These are phyloP conservation scores for Torrubiella hemipterigena DNA, from an alignment of 2,329 filamentous ascomycete genomes.

Conservation along the genomic window DNA sequence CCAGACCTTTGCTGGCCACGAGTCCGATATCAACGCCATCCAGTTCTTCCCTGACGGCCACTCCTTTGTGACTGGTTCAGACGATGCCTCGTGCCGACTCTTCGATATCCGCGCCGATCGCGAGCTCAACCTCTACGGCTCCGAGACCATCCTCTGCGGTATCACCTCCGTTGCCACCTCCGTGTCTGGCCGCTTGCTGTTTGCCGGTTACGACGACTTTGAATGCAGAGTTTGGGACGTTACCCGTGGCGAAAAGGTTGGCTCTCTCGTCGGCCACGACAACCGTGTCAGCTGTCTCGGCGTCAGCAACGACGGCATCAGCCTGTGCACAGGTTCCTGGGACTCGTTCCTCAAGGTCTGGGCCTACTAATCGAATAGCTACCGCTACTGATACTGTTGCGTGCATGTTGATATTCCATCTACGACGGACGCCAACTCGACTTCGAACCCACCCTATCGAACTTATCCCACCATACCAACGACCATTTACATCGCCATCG, in stretches of 20 bases:
- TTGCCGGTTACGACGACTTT: slow-evolving; percentile 97
- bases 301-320: slow-evolving; percentile 98
- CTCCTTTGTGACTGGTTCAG: slow-evolving; percentile 94
- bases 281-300: slow-evolving; percentile 98
- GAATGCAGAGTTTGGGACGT: slow-evolving; percentile 99
- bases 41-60: slow-evolving; percentile 99
- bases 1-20: slow-evolving; percentile 95
- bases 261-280: slow-evolving; percentile 91
- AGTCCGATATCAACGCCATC: slow-evolving; percentile 98
- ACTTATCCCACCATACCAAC: too few relatives aligned
- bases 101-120: slow-evolving; percentile 97
- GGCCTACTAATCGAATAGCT: slow-evolving; percentile 77
- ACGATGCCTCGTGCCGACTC: slow-evolving; percentile 91
- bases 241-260: slow-evolving; percentile 91
- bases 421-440: slow-evolving; percentile 1
- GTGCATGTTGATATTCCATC: neutral
- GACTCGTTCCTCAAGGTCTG: slow-evolving; percentile 92
- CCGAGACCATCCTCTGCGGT: slow-evolving; percentile 91
- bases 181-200: slow-evolving; percentile 86
- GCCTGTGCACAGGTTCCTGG: slow-evolving; percentile 98
- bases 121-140: slow-evolving; percentile 59
- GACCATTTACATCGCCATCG: too few relatives aligned
- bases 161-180: slow-evolving; percentile 98
- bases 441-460: too few relatives aligned
- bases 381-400: too few relatives aligned